A percentile compares a stretch with the other conserved stretches of the same genome.
These are phyloP conservation scores for Turritis glabra DNA, from an alignment of 345 rosid species.

Conservation along the genomic window DNA sequence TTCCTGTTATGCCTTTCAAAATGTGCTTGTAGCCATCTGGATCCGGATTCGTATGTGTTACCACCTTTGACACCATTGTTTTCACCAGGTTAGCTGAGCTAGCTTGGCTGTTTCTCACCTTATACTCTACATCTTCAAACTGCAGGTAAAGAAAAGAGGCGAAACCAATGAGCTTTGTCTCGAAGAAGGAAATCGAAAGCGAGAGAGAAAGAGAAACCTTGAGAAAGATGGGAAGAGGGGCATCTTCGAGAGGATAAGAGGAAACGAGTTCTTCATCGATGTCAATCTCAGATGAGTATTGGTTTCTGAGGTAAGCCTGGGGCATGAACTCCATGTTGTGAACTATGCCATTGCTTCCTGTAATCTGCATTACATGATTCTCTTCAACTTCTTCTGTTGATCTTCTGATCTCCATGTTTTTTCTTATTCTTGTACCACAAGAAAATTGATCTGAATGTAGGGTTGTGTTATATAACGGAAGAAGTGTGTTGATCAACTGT, in stretches of 20 bases:
- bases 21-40: slow-evolving; percentile 73
- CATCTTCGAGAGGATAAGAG: slow-evolving; percentile 45
- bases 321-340: slow-evolving; percentile 82
- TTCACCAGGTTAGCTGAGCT: slow-evolving; percentile 57
- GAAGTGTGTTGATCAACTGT: slow-evolving; percentile 50
- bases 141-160: slow-evolving; percentile 32
- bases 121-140: slow-evolving; percentile 91
- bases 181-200: not conserved
- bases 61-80: slow-evolving; percentile 68
- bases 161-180: slow-evolving; percentile 10
- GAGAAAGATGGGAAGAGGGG: slow-evolving; percentile 84
- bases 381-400: slow-evolving; percentile 56
- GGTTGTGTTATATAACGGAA: slow-evolving; percentile 34
- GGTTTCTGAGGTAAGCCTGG: slow-evolving; percentile 68
- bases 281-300: slow-evolving; percentile 65
- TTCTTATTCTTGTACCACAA: not conserved
- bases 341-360: slow-evolving; percentile 76
- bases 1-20: slow-evolving; percentile 83
- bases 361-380: slow-evolving; percentile 71
- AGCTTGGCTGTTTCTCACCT: slow-evolving; percentile 52
- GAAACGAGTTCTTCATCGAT: slow-evolving; percentile 49
- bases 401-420: slow-evolving; percentile 55
- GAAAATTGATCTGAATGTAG: slow-evolving; percentile 2
- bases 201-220: slow-evolving; percentile 48
- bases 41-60: slow-evolving; percentile 53